Evolutionary conservation across 768 basidiomycete species (phyloP).

Genomic region (Podaxis mareebaensis): DNA sequence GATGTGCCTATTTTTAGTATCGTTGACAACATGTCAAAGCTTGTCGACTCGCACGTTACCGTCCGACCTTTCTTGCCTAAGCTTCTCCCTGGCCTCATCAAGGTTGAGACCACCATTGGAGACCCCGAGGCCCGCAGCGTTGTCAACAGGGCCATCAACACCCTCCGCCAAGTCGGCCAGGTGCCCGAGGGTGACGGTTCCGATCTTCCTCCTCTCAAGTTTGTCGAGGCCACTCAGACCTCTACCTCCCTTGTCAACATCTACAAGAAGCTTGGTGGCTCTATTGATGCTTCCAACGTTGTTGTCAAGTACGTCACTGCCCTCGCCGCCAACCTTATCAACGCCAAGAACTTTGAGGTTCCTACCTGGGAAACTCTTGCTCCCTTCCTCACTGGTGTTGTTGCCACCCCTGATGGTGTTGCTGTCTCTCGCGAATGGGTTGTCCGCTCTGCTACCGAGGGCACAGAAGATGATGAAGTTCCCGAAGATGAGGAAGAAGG

Average conservation of each 20-base stretch:
- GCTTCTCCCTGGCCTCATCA: constrained; percentile 92
- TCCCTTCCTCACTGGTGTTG: constrained; percentile 70
- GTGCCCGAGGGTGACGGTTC: constrained; percentile 86
- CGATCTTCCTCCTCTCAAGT: constrained; percentile 83
- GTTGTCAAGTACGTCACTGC: constrained; percentile 68
- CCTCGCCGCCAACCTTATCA: constrained; percentile 86
- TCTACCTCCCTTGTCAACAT: constrained; percentile 66
- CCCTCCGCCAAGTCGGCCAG: constrained; percentile 93
- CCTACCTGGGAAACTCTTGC: constrained; percentile 83
- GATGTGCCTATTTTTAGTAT: constrained; percentile 53
- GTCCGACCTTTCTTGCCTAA: constrained; percentile 97
- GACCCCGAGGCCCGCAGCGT: constrained; percentile 98
- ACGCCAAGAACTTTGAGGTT: constrained; percentile 89
- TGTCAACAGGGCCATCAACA: constrained; percentile 88
- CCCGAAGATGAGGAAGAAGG: constrained; percentile 94
- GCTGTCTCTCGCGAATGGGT: constrained; percentile 82
- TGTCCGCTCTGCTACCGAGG: constrained; percentile 84
- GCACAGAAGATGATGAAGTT: constrained; percentile 63
- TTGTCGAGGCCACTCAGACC: constrained; percentile 69
- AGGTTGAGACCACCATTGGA: constrained; percentile 92
- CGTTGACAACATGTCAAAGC: constrained; percentile 97
- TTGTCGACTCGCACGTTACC: constrained; percentile 92
- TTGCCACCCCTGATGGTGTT: constrained; percentile 63
- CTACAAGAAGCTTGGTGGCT: constrained; percentile 82
- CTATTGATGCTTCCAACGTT: constrained; percentile 57